Conservation (phyloP, 345 rosid species). For the Psidium friedrichsthalianum region DNA sequence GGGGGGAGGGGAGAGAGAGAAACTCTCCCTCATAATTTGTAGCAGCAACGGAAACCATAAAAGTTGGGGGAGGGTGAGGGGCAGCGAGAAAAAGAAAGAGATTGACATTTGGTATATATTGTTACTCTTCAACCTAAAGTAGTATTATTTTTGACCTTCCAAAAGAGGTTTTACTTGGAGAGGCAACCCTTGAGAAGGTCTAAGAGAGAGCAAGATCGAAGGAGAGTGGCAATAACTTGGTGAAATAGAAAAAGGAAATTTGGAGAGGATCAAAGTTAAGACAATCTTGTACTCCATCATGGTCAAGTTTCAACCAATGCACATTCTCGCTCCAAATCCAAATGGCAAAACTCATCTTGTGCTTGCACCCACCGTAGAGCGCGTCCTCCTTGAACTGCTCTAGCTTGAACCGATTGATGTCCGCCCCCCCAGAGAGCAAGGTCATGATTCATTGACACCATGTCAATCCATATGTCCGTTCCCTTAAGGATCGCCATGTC, state of each 20-base stretch:
- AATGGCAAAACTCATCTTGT: slow-evolving; percentile 11
- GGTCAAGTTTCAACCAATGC: slow-evolving; percentile 8
- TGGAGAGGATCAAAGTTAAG: slow-evolving; percentile 1
- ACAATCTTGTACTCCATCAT: slow-evolving; percentile 9
- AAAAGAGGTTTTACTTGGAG: slow-evolving; percentile 4
- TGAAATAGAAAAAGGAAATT: slow-evolving; percentile 5
- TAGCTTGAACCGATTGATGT: slow-evolving; percentile 6
- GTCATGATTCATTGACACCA: slow-evolving; percentile 7
- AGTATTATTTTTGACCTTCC: not conserved
- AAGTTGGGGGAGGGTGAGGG: no score
- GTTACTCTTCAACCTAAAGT: not conserved
- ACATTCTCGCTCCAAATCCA: slow-evolving; percentile 12
- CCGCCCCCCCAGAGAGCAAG: slow-evolving; percentile 8
- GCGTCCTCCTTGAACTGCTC: slow-evolving; percentile 5
- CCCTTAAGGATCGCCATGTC: slow-evolving; percentile 4
- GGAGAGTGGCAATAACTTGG: slow-evolving; percentile 5
- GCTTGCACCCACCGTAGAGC: slow-evolving; percentile 3
- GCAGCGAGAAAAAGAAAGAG: no score
- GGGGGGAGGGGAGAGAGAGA: no score
- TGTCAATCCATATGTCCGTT: slow-evolving; percentile 7
- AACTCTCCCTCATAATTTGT: no score
- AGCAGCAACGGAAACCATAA: no score
- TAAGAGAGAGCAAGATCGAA: slow-evolving; percentile 5
- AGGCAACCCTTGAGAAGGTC: slow-evolving; percentile 6
- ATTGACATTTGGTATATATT: not conserved